A percentile compares a stretch with the other conserved stretches of the same genome.
Evolutionary conservation across 2,329 filamentous ascomycete species (phyloP).

Genomic region (Neopestalotiopsis rosae): DNA sequence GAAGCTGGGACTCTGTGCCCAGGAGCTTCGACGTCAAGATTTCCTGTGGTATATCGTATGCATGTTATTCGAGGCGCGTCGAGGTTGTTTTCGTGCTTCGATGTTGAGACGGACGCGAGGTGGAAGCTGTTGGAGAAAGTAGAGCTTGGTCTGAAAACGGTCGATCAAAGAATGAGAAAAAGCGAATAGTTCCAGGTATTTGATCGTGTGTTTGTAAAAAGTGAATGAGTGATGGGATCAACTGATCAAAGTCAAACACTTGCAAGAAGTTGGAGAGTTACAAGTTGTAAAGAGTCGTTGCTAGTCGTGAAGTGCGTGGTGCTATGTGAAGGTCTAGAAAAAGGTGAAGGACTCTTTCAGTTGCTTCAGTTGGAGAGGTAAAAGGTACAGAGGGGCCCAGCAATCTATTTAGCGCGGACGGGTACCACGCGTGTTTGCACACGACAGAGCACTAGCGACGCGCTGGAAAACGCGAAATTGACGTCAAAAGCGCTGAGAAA

Average conservation of each 20-base stretch:
- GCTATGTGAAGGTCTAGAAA: slow-evolving; percentile 9
- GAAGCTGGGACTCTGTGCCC: background rate
- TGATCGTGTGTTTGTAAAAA: background rate
- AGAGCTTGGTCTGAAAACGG: background rate
- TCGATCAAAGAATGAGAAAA: background rate
- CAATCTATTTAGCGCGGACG: slow-evolving; percentile 12
- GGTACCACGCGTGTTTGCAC: slow-evolving; percentile 16
- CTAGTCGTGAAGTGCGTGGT: slow-evolving; percentile 5
- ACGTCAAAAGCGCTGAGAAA: slow-evolving; percentile 17
- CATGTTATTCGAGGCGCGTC: slow-evolving; percentile 14
- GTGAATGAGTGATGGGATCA: background rate
- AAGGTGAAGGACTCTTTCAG: background rate
- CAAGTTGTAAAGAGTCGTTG: background rate
- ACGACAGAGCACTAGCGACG: slow-evolving; percentile 4
- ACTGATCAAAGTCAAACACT: background rate
- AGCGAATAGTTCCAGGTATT: background rate
- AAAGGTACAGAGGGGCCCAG: slow-evolving; percentile 5
- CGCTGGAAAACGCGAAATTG: slow-evolving; percentile 17
- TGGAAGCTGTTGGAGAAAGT: background rate
- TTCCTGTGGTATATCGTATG: background rate
- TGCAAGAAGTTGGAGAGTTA: background rate
- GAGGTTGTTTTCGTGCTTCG: slow-evolving; percentile 3
- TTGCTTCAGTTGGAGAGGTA: slow-evolving; percentile 8
- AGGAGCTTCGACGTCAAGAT: background rate
- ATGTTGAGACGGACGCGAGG: slow-evolving; percentile 3